Conservation (phyloP, 148 eudicot species). For the Rhododendron henanense region DNA sequence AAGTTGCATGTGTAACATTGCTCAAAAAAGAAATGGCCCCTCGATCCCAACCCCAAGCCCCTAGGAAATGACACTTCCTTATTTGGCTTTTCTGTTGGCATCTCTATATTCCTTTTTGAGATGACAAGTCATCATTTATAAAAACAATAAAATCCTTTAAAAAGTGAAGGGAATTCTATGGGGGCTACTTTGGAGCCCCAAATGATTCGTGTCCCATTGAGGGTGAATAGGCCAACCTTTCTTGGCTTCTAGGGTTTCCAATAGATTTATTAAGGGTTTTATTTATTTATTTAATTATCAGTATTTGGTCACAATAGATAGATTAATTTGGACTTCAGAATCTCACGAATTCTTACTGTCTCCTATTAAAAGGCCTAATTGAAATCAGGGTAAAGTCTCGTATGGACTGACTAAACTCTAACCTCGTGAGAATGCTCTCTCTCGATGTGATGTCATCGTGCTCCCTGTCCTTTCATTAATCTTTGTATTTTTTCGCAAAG, state of each 20-base stretch:
- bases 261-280: neutral
- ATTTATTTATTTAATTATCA: neutral
- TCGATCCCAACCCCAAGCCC: neutral
- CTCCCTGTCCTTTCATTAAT: neutral
- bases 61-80: conserved; percentile 7
- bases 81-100: conserved; percentile 15
- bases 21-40: too few species aligned
- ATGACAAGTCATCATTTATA: conserved; percentile 13
- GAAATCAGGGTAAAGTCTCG: neutral
- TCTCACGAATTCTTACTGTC: neutral
- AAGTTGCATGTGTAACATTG: too few species aligned
- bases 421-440: too few species aligned
- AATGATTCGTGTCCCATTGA: conserved; percentile 6
- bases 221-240: neutral
- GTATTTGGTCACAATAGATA: neutral
- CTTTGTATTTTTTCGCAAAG: too few species aligned
- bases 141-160: neutral
- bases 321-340: neutral
- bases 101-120: conserved; percentile 21
- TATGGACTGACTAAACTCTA: neutral
- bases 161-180: neutral
- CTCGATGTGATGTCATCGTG: too few species aligned
- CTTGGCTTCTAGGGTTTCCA: neutral
- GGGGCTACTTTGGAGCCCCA: conserved; percentile 1
- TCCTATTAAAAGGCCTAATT: neutral